Evolutionary conservation across 2,329 filamentous ascomycete species (phyloP).

Genomic region (Cytospora mali): DNA sequence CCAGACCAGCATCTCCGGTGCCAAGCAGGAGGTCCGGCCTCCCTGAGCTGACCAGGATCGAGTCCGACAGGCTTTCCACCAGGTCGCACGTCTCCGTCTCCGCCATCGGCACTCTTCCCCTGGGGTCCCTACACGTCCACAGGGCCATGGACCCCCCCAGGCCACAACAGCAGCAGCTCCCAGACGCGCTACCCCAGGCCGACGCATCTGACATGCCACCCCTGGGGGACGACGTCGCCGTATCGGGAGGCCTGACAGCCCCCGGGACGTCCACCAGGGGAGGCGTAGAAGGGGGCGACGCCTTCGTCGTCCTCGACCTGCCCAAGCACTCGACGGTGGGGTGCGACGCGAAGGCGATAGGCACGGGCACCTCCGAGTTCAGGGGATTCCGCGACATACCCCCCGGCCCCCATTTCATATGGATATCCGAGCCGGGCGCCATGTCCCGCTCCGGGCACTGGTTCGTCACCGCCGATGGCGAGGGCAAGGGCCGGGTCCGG

Average conservation of each 20-base stretch:
- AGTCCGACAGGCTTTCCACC: slow-evolving; percentile 36
- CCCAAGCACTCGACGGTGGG: slow-evolving; percentile 55
- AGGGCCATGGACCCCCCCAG: slow-evolving; percentile 34
- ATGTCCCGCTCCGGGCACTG: slow-evolving; percentile 61
- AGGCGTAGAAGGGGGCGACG: slow-evolving; percentile 39
- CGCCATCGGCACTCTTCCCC: slow-evolving; percentile 44
- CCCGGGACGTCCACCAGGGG: not conserved
- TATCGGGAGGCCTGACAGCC: not conserved
- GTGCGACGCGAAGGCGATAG: slow-evolving; percentile 55
- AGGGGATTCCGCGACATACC: slow-evolving; percentile 59
- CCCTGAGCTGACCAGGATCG: slow-evolving; percentile 40
- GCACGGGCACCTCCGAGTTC: slow-evolving; percentile 45
- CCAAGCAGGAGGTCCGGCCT: slow-evolving; percentile 24
- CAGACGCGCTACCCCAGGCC: slow-evolving; percentile 1
- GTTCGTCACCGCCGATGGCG: slow-evolving; percentile 46
- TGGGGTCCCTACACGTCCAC: slow-evolving; percentile 48
- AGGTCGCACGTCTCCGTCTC: slow-evolving; percentile 42
- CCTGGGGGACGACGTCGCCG: slow-evolving; percentile 8
- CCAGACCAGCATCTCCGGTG: slow-evolving; percentile 2
- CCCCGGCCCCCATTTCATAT: slow-evolving; percentile 60
- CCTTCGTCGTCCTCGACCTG: slow-evolving; percentile 55
- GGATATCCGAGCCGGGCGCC: slow-evolving; percentile 53
- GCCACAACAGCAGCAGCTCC: slow-evolving; percentile 31
- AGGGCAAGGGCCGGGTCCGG: slow-evolving; percentile 39
- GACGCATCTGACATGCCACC: slow-evolving; percentile 22